Evolutionary conservation across 345 rosid species (phyloP).

Genomic region (Laguncularia racemosa): DNA sequence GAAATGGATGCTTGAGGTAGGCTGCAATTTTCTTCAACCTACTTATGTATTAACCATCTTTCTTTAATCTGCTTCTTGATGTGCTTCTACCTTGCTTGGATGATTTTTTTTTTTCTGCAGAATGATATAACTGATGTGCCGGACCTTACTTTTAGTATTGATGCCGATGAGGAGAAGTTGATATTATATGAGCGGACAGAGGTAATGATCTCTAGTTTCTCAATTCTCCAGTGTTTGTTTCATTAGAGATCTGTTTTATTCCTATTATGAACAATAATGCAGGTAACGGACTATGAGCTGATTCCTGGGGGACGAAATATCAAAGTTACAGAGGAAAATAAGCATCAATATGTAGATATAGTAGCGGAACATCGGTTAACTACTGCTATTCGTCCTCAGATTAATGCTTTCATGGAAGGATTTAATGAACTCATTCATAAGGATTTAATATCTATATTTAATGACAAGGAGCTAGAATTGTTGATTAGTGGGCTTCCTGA

Average conservation of each 20-base stretch:
- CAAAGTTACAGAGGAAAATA: constrained; percentile 93
- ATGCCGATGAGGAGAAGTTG: constrained; percentile 94
- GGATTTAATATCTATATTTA: constrained; percentile 78
- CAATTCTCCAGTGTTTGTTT: not conserved
- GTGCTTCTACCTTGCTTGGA: constrained; percentile 3
- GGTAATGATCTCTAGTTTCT: constrained; percentile 18
- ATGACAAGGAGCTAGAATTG: constrained; percentile 92
- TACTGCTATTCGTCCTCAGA: constrained; percentile 96
- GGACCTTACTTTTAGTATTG: constrained; percentile 91
- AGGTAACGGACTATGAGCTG: constrained; percentile 95
- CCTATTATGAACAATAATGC: constrained; percentile 6
- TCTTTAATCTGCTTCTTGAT: not conserved
- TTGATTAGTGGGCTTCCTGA: constrained; percentile 96
- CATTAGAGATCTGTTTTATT: not conserved
- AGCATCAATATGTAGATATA: constrained; percentile 87
- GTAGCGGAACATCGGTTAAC: constrained; percentile 90
- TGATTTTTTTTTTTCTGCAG: constrained; percentile 34
- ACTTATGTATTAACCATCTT: not conserved
- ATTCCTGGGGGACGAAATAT: constrained; percentile 83
- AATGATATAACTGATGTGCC: constrained; percentile 75
- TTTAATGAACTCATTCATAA: constrained; percentile 66
- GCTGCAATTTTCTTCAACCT: not conserved
- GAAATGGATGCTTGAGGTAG: constrained; percentile 99
- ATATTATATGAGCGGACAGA: constrained; percentile 77
- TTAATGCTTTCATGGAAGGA: constrained; percentile 87